Evolutionary conservation across 495 filamentous ascomycete species (phyloP), one percentile per base, ranked within the genome.

Genomic region (Penicillium paxilli): DNA sequence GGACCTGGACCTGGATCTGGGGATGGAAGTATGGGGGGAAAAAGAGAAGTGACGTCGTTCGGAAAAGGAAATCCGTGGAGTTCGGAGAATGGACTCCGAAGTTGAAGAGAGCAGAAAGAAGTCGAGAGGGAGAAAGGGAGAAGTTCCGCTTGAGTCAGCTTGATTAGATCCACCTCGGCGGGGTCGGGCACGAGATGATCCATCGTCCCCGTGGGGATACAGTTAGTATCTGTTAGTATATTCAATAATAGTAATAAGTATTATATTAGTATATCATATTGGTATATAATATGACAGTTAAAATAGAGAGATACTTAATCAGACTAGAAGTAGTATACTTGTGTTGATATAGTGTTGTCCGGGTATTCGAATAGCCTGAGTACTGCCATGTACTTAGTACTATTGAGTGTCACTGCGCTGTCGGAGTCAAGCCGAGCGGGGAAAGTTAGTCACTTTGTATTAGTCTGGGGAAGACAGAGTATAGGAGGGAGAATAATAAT

Each of bases 61-160:
- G 63, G 60, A 60, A 64, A 57, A 38, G 55, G 57, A 51, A 57
- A 64, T 66, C 63, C 63, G 63, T 37, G 37, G 5, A 20, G 25
- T 19, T 37, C 25, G 22, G 33, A 19, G 33, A 47, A 40, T 42
- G 40, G 40, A 21, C 40, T 42, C 40, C 40, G 40, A 42, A 16
- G 33, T 4, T 37, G 40, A 42, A 24, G 40, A 44, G 32, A 22
- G 14, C 10, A 30, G 30, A 40, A 30, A n/a, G 35, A 38, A 16
- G 35, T 7, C 16, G 33, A 37, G 33, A 5, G n/a, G 32, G n/a
- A 14, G 5, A 37, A n/a, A 16, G n/a, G 17, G 35, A 38, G 35
- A n/a, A 38, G n/a, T 10, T 30, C 26, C n/a, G n/a, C n/a, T n/a
- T n/a, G n/a, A n/a, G n/a, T n/a, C n/a, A n/a, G n/a, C n/a, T n/a